These are phyloP conservation scores for Ammopiptanthus mongolicus DNA, from an alignment of 306 rosid genomes.

Conservation along the genomic window DNA sequence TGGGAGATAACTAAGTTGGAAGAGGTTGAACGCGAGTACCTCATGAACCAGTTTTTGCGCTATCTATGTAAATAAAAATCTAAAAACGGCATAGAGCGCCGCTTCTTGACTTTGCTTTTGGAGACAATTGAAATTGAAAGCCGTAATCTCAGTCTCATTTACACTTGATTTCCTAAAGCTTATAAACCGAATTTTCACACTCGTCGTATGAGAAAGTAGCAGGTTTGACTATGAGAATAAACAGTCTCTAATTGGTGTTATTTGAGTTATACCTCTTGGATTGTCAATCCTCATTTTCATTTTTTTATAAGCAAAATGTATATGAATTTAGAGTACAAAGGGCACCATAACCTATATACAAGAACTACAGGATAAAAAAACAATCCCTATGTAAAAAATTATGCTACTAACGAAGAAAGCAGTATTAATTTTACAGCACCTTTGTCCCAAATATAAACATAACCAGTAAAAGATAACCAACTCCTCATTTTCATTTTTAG, in stretches of 20 bases:
- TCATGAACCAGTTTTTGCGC: constrained; percentile 28
- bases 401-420: no score
- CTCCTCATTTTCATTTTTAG: background rate
- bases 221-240: background rate
- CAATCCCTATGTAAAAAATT: no score
- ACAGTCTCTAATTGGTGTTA: background rate
- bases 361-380: no score
- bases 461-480: no score
- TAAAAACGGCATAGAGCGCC: constrained; percentile 24
- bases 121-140: constrained; percentile 32
- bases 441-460: no score
- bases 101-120: constrained; percentile 39
- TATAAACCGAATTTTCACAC: constrained; percentile 9
- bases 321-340: no score
- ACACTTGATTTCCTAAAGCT: constrained; percentile 4
- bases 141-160: background rate
- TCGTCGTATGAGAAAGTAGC: background rate
- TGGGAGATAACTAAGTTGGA: constrained; percentile 20
- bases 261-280: background rate
- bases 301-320: no score
- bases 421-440: no score
- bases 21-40: background rate
- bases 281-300: background rate
- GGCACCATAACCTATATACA: no score
- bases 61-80: background rate